Evolutionary conservation across 1,284 basidiomycete species (phyloP), one percentile per base, ranked within the genome.

Genomic region (Anthracocystis setariae): DNA sequence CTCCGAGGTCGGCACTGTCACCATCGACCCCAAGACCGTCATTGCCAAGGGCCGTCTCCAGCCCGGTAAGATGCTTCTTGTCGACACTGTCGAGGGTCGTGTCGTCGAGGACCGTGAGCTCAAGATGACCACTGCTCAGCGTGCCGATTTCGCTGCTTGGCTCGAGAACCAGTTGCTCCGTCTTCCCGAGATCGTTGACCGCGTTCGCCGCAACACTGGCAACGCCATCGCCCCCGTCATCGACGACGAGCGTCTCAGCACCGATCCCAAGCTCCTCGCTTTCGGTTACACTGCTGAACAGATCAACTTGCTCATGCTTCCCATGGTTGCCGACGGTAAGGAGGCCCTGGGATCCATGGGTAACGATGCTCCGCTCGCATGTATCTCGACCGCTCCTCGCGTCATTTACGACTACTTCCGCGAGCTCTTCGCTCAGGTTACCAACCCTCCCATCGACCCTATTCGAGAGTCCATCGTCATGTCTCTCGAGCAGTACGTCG

Each of bases 261-360:
- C 71, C 29, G 79, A 81, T 53, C 78, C 79, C 23, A 76, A 76
- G 59, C 73, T 81, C 23, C 71, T 77, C 32, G 77, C 79, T 29
- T 79, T 79, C 48, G 79, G 79, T 42, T 81, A 81, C 72, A 80
- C 79, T 24, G 63, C 69, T n/a, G 79, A 81, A 63, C 79, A 80
- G 68, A 56, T 81, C 49, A 76, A 62, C 58, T 51, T 81, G 38
- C 70, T 81, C 49, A 80, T 81, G 79, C 76, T 81, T 44, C 79
- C 79, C 42, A 80, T 81, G 78, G 58, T 78, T 40, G 52, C 62
- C 29, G 77, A 79, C 40, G 75, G 64, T 20, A 80, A 79, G 61
- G 79, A 81, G 68, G 76, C 79, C 13, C 74, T 81, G n/a, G 79
- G 79, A 12, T 80, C 78, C 17, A 81, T 81, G 79, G 79, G 79